Evolutionary conservation across 2,329 filamentous ascomycete genomes (phyloP).

Genomic region (Paracorniculantispora psalliotae): DNA sequence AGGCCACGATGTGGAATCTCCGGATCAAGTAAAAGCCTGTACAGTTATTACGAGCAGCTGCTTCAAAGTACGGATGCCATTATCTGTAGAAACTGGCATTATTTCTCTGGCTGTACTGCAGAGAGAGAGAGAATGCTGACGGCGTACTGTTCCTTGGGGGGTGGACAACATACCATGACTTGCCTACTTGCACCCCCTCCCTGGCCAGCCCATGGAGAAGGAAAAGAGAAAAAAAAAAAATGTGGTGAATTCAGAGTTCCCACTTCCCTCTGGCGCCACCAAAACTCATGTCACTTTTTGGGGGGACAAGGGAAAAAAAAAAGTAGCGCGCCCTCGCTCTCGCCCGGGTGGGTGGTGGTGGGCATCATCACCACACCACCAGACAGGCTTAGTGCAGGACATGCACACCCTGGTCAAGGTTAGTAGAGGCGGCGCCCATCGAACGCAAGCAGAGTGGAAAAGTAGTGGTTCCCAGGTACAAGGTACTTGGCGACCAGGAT

Average conservation of each 20-base stretch:
- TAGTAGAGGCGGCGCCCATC: not conserved
- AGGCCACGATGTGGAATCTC: not conserved
- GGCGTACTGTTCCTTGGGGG: not conserved
- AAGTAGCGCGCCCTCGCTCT: not conserved
- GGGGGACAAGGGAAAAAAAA: not conserved
- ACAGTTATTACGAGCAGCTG: too few relatives aligned
- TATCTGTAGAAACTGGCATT: too few relatives aligned
- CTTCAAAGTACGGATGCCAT: too few relatives aligned
- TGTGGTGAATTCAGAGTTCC: slow-evolving; percentile 2
- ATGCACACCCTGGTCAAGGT: not conserved
- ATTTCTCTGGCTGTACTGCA: too few relatives aligned
- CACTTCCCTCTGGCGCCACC: slow-evolving; percentile 11
- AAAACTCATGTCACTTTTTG: slow-evolving; percentile 11
- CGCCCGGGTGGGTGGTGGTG: not conserved
- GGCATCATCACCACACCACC: not conserved
- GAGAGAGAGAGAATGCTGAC: not conserved
- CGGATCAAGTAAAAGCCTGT: not conserved
- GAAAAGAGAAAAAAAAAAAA: not conserved
- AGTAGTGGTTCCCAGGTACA: not conserved
- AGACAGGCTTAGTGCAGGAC: too few relatives aligned
- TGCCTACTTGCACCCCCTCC: too few relatives aligned
- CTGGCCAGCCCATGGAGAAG: not conserved
- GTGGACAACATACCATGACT: too few relatives aligned
- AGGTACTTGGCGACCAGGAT: not conserved
- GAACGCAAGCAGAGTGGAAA: too few relatives aligned